A percentile compares a stretch with the other conserved stretches of the same genome.
Evolutionary conservation across 2,329 filamentous ascomycete genomes (phyloP).

Genomic region (Onygenales sp.): DNA sequence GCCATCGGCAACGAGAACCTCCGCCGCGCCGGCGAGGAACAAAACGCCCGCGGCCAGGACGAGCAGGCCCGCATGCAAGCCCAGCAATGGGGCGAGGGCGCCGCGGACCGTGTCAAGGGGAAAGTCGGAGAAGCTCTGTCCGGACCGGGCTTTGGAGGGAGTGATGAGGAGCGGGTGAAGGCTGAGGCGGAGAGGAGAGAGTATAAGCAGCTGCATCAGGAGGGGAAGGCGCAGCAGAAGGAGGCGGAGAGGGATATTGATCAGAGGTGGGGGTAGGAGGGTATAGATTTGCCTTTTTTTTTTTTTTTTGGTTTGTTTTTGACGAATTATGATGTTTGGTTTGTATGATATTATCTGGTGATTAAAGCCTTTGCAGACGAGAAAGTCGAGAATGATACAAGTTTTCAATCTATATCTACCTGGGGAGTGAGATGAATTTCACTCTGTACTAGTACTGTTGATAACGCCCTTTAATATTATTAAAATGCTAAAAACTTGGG

Average conservation of each 20-base stretch:
- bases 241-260: slow-evolving; percentile 73
- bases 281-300: background rate
- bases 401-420: too few species aligned
- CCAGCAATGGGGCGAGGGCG: slow-evolving; percentile 60
- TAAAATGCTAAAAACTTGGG: too few species aligned
- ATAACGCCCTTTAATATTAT: too few species aligned
- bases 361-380: background rate
- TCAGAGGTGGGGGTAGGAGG: slow-evolving; percentile 38
- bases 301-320: background rate
- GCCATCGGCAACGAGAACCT: slow-evolving; percentile 65
- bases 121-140: slow-evolving; percentile 54
- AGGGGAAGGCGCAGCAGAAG: slow-evolving; percentile 74
- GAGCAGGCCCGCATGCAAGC: slow-evolving; percentile 79
- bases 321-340: background rate
- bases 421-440: too few species aligned
- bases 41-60: slow-evolving; percentile 70
- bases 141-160: slow-evolving; percentile 63
- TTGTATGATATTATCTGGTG: background rate
- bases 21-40: slow-evolving; percentile 63
- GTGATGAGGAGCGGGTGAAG: slow-evolving; percentile 41
- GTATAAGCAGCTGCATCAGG: slow-evolving; percentile 62
- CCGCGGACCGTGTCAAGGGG: slow-evolving; percentile 58
- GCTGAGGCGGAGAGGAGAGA: slow-evolving; percentile 40
- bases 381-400: background rate
- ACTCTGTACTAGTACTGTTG: too few species aligned